A percentile compares a stretch with the other conserved stretches of the same genome.
These are phyloP conservation scores for Vitis amurensis DNA, from an alignment of 164 flowering plant species.

Conservation along the genomic window DNA sequence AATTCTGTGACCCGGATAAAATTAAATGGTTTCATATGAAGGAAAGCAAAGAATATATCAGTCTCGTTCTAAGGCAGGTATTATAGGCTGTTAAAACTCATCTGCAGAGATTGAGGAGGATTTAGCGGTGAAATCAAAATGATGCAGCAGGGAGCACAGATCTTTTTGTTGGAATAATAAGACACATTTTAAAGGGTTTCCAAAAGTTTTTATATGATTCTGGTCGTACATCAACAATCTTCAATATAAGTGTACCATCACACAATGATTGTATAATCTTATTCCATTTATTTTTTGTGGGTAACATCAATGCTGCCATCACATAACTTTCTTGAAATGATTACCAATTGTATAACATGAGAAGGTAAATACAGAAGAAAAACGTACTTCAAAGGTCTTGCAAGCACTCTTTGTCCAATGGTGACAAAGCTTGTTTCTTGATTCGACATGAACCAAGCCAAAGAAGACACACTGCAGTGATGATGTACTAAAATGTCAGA, in stretches of 20 bases:
- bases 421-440: constrained; percentile 98
- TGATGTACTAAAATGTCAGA: constrained; percentile 20
- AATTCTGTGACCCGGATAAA: too few relatives aligned
- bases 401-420: constrained; percentile 96
- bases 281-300: background rate
- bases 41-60: background rate
- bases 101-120: too few relatives aligned
- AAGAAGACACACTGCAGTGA: constrained; percentile 84
- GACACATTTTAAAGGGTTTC: too few relatives aligned
- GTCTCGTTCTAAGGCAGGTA: background rate
- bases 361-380: background rate
- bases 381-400: constrained; percentile 89
- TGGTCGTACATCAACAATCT: background rate
- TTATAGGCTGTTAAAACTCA: too few relatives aligned
- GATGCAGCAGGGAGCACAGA: too few relatives aligned
- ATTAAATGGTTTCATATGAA: too few relatives aligned
- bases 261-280: background rate
- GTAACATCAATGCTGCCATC: background rate
- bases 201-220: background rate
- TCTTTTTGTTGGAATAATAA: too few relatives aligned
- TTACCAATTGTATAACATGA: background rate
- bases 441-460: constrained; percentile 99
- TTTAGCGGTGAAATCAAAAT: too few relatives aligned
- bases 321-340: background rate
- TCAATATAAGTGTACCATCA: background rate